Evolutionary conservation across 257 asterid species (phyloP), one percentile per base, ranked within the genome.

Genomic region (Agastache rugosa): DNA sequence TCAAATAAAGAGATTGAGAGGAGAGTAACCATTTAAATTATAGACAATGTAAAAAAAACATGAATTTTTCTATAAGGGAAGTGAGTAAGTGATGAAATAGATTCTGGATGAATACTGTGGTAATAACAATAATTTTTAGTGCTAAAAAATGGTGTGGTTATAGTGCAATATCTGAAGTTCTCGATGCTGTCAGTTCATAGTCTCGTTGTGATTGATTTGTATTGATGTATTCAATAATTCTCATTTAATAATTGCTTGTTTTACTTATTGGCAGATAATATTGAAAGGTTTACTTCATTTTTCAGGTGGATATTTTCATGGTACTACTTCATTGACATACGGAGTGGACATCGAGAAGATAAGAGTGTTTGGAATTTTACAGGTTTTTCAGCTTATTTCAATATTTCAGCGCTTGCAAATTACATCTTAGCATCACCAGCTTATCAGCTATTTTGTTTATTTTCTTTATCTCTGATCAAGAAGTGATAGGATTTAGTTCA

Each of bases 281-380:
- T 50, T 75, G 58, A 70, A 41, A 20, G 72, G n/a, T 70, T 76
- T 80, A 56, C 56, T 50, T 67, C 63, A 8, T 79, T 75, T n/a
- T n/a, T 78, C 91, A 93, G 97, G 98, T 74, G 97, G 98, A 75
- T 93, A 87, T 83, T 84, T 93, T 77, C 98, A 93, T 53, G 97
- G 98, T 48, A 81, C 82, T 63, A 85, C 86, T 79, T 83, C 95
- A 70, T 82, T 93, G 93, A 85, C 95, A 12, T 93, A 91, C 75
- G 98, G 98, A 42, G 96, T 93, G 73, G 93, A 87, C 83, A 69
- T 93, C 55, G 93, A 80, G 78, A 88, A 78, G 73, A 85, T 91
- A 59, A 81, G 98, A 80, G 74, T 80, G 53, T 86, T 89, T 71
- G 98, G 98, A 75, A 89, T 93, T 79, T 81, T 93, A 78, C 98